A percentile compares a stretch with the other conserved stretches of the same genome.
These are phyloP conservation scores for Fraxinus platypoda DNA, from an alignment of 305 asterid species.

Conservation along the genomic window DNA sequence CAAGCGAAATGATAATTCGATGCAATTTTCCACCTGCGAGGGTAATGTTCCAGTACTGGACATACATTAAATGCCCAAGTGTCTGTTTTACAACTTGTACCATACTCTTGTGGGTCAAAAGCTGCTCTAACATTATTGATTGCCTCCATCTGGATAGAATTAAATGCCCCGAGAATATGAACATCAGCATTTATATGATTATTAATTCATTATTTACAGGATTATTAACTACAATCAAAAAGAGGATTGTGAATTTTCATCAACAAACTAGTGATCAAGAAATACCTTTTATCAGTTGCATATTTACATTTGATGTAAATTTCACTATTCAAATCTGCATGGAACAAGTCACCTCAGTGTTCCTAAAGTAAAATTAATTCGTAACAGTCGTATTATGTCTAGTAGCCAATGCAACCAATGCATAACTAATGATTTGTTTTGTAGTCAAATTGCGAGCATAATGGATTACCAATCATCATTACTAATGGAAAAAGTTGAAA, in stretches of 20 bases:
- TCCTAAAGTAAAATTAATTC: neutral
- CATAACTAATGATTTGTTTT: neutral
- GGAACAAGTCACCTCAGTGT: neutral
- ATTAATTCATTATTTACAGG: neutral
- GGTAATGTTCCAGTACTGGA: neutral
- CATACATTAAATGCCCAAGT: neutral
- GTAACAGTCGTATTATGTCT: neutral
- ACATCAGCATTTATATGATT: neutral
- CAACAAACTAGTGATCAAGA: neutral
- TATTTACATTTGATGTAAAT: neutral
- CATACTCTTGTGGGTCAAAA: neutral
- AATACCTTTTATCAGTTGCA: neutral
- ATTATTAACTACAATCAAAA: too few relatives aligned
- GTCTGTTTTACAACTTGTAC: neutral
- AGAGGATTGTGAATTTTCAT: neutral
- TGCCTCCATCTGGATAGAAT: neutral
- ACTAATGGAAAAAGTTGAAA: slow-evolving; percentile 24
- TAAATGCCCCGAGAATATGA: neutral
- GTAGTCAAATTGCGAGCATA: neutral
- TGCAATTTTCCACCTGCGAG: neutral
- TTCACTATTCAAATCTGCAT: neutral
- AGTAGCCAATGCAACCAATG: neutral
- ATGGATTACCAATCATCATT: slow-evolving; percentile 14
- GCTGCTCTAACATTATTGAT: neutral
- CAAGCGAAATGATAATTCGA: neutral